phyloP scores from a whole-genome alignment of 148 eudicot species.

The Cornus kousa region DNA sequence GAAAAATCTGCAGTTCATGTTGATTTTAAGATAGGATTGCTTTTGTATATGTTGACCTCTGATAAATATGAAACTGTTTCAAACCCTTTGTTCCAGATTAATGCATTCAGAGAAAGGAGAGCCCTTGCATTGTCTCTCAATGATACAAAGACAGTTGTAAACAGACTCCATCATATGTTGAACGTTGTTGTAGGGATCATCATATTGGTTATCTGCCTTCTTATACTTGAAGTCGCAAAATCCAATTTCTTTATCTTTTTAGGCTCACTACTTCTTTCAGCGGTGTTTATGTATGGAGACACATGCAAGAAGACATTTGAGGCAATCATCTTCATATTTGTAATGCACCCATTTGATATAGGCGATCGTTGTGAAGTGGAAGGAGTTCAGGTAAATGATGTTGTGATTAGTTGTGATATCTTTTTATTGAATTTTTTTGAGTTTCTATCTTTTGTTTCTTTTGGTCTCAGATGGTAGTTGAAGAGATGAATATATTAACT shows the following conservation, averaged over 20 bases:
- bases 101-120: conserved; percentile 69
- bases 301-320: conserved; percentile 81
- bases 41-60: not conserved
- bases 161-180: conserved; percentile 67
- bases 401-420: not conserved
- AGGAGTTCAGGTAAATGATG: conserved; percentile 56
- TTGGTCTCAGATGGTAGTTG: conserved; percentile 68
- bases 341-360: conserved; percentile 63
- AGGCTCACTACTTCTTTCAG: conserved; percentile 61
- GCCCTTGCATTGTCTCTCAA: conserved; percentile 81
- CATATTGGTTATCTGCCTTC: conserved; percentile 58
- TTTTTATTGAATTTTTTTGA: not conserved
- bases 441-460: conserved; percentile 1
- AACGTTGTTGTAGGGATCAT: conserved; percentile 47
- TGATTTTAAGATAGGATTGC: not conserved
- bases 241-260: conserved; percentile 61
- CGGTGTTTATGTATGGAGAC: conserved; percentile 64
- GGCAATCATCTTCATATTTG: conserved; percentile 80
- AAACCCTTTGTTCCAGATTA: conserved; percentile 38
- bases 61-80: not conserved
- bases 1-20: not conserved
- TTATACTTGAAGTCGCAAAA: conserved; percentile 59
- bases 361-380: conserved; percentile 70
- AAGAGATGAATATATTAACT: conserved; percentile 81
- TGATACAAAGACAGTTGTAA: conserved; percentile 81